phyloP scores from a whole-genome alignment of 2,329 filamentous ascomycete genomes.

The Aspergillus glaucus region DNA sequence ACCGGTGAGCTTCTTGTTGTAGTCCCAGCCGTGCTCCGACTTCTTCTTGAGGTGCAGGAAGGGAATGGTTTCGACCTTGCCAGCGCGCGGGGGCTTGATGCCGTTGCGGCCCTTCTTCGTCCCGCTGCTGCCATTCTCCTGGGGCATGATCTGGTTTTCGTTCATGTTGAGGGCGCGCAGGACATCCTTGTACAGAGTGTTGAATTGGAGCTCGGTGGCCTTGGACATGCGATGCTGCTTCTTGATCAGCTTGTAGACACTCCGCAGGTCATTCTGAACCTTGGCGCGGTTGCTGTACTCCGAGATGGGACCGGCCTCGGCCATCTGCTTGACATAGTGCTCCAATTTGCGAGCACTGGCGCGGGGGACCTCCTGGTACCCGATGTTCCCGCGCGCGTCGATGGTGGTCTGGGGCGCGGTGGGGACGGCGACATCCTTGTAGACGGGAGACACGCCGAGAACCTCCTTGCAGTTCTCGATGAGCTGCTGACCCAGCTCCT shows the following conservation, averaged over 20 bases:
- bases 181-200: constrained; percentile 87
- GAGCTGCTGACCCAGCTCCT: constrained; percentile 84
- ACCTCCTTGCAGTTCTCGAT: constrained; percentile 98
- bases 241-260: constrained; percentile 97
- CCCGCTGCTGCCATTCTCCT: constrained; percentile 56
- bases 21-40: constrained; percentile 95
- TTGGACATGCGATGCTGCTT: constrained; percentile 98
- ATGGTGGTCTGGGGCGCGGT: constrained; percentile 91
- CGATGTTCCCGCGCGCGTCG: constrained; percentile 84
- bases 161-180: constrained; percentile 95
- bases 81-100: constrained; percentile 56
- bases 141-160: constrained; percentile 91
- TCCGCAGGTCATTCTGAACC: constrained; percentile 90
- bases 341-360: constrained; percentile 92
- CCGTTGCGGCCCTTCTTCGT: constrained; percentile 53
- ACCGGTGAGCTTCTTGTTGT: constrained; percentile 96
- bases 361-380: constrained; percentile 81
- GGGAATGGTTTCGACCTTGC: constrained; percentile 94
- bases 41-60: constrained; percentile 98
- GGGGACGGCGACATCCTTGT: constrained; percentile 90
- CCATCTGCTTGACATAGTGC: constrained; percentile 98
- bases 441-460: constrained; percentile 73
- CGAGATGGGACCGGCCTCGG: constrained; percentile 94
- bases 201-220: constrained; percentile 92
- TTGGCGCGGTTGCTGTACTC: constrained; percentile 98